Evolutionary conservation across 192 early-diverging fungal species (phyloP), one percentile per base, ranked within the genome.

Genomic region (Podila minutissima): DNA sequence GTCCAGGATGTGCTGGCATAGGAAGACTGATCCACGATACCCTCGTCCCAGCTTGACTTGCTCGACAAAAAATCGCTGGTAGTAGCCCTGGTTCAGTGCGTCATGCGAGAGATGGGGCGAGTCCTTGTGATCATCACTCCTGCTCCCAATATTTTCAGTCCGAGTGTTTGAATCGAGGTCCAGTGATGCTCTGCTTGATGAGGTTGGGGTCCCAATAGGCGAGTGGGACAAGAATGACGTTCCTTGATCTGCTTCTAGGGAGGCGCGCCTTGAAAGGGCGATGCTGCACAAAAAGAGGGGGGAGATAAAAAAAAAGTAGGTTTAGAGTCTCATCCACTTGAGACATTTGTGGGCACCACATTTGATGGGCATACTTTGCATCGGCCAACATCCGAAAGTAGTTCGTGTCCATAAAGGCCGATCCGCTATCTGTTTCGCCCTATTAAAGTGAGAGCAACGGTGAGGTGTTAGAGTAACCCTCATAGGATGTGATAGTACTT

Each of bases 51-150:
- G 85, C 72, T 97, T 97, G 49, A 86, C 86, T 67, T 92, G 84
- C 71, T 98, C 95, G 3, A 93, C 85, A 77, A 99, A 99, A 71
- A 99, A 99, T 9, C 92, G 89, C 37, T 93, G 89, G 70, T 99
- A 99, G 75, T 99, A 99, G 7, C 97, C 97, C 68, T 97, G 94
- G 72, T 99, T 99, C 70, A 97, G 95, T 12, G 93, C 89, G 61
- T 87, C 84, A 2, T 84, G 86, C 3, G 90, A 86, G 6, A 96
- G 84, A 71, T 89, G 86, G 4, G 72, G 48, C 0, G 82, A 49
- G 20, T 60, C n/a, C 9, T 55, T 48, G 29, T 62, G 46, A 12
- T 55, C 58, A 19, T 22, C n/a, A 2, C 3, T 13, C 22, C 58
- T 60, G 37, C 28, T 51, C 20, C 61, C 12, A 28, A 58, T 28